Base-by-base conservation (phyloP, 352 stramenopile genomes). In the Elongisporangium prolatum region DNA sequence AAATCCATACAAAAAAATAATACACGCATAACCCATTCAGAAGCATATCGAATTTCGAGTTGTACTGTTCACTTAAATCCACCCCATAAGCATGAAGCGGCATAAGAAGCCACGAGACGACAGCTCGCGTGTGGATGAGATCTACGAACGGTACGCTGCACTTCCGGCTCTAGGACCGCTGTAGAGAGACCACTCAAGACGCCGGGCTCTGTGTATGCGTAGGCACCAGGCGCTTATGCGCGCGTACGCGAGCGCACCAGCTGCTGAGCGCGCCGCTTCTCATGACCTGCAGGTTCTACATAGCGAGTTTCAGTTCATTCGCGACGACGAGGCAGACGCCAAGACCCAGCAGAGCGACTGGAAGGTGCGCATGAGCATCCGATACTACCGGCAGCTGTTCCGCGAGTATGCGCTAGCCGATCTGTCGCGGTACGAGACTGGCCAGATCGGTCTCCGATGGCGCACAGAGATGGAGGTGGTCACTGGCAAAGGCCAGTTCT, bases 381-480 rank as follows among this genome's bases (percentile, higher is more conserved):
- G 78, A n/a, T 95, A 95, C 71, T 95, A 95, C 64, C 72, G 69
- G 48, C 71, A 84, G 58, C 75, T 95, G 28, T 95, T 88, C 60
- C 86, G 87, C 38, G 84, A 93, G 68, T 93, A 92, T 54, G 86
- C 84, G 34, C 69, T 95, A 21, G 78, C 72, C 4, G 84, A 95
- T 59, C 64, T 95, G 9, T 86, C 74, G 6, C 65, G 69, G 10
- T 88, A 82, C 56, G 54, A 73, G 40, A 83, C 89, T 17, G 77
- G 80, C 22, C 78, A 77, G 59, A 75, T 93, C 22, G 86, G 84
- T 0, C 65, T 95, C 3, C 80, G 86, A 0, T 95, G 86, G 86
- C 82, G 86, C 50, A 93, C 84, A 1, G 80, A 89, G 66, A 65
- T 57, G 50, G 86, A 95, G 60, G 84, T 95, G 5, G 55, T 92